phyloP scores from a whole-genome alignment of 1,284 basidiomycete genomes.

The Apiotrichum montevideense region DNA sequence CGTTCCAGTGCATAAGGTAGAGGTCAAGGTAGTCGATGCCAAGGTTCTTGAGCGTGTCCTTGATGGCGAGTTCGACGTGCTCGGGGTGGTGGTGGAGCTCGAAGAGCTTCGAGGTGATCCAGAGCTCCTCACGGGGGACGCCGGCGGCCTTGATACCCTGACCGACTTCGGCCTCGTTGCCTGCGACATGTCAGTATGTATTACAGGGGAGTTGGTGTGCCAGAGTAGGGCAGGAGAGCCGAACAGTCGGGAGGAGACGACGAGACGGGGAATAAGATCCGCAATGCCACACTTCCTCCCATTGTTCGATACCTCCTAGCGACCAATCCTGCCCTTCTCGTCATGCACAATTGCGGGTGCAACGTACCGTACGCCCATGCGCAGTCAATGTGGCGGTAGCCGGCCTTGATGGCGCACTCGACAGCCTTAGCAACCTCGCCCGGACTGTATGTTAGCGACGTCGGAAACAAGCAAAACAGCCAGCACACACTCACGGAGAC shows the following conservation, averaged over 20 bases:
- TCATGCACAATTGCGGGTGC: neutral
- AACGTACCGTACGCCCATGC: conserved; percentile 41
- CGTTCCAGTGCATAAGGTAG: conserved; percentile 73
- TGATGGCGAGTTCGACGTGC: conserved; percentile 60
- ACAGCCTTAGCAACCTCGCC: conserved; percentile 48
- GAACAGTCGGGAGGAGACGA: conserved; percentile 6
- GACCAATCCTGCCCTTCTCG: neutral
- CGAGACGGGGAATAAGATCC: conserved; percentile 11
- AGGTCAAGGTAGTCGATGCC: conserved; percentile 71
- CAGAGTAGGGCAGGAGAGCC: neutral
- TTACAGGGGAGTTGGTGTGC: neutral
- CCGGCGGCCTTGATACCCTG: conserved; percentile 59
- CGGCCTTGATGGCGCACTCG: conserved; percentile 41
- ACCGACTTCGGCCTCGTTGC: conserved; percentile 81
- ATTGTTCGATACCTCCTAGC: neutral
- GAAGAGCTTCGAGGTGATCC: conserved; percentile 67
- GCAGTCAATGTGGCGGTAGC: conserved; percentile 67
- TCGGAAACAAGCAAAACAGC: too few species aligned
- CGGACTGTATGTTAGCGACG: conserved; percentile 18
- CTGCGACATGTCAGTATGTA: neutral
- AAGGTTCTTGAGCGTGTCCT: conserved; percentile 64
- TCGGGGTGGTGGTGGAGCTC: conserved; percentile 55
- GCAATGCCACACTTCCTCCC: neutral
- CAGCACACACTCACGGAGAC: conserved; percentile 26
- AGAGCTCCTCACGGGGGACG: conserved; percentile 60